Evolutionary conservation across 768 basidiomycete species (phyloP).

Genomic region (Mycena galericulata): DNA sequence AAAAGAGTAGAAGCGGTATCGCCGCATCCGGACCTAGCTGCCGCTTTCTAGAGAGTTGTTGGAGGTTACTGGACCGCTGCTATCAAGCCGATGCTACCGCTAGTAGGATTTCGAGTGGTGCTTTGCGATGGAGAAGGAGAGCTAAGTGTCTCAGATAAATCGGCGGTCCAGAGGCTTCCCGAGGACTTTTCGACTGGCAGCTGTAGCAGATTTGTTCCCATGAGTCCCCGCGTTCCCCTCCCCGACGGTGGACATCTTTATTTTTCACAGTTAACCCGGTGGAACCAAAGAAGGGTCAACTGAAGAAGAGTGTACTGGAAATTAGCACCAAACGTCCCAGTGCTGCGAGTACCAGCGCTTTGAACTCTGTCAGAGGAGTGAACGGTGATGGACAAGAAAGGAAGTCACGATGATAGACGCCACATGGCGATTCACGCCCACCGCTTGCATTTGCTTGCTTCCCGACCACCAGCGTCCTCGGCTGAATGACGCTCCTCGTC

Average conservation of each 20-base stretch:
- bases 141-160: neutral
- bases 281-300: no score
- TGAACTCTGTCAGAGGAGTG: neutral
- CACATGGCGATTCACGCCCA: constrained; percentile 1
- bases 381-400: neutral
- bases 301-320: no score
- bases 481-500: constrained; percentile 71
- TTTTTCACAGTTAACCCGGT: no score
- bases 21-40: no score
- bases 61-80: neutral
- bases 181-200: neutral
- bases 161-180: neutral
- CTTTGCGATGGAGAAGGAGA: neutral
- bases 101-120: neutral
- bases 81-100: neutral
- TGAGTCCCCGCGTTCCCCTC: no score
- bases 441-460: neutral
- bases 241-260: no score
- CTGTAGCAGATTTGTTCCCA: no score
- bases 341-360: no score
- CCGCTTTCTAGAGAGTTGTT: no score
- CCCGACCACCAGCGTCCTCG: constrained; percentile 9
- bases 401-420: neutral
- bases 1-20: no score
- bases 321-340: no score